Percentiles rank a stretch among this genome's conserved stretches.
Evolutionary conservation across 495 filamentous ascomycete genomes (phyloP).

Genomic region (Gamarada debralockiae): DNA sequence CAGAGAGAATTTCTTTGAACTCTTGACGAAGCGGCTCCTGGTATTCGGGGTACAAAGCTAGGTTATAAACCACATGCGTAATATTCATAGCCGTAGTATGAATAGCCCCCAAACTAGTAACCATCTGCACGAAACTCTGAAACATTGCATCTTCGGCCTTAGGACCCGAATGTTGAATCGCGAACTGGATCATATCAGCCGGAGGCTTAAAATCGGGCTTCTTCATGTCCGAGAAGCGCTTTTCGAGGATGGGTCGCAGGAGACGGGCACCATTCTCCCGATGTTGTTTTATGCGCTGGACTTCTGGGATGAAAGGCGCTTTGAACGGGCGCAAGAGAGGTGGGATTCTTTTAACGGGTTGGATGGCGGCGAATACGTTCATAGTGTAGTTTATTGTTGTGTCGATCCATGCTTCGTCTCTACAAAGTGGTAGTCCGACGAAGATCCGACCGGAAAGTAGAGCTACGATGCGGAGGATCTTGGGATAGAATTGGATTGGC

Average conservation of each 20-base stretch:
- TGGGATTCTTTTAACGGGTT: constrained; percentile 25
- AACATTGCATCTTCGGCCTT: too few species aligned
- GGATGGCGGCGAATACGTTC: constrained; percentile 36
- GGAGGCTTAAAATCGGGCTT: too few species aligned
- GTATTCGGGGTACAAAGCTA: too few species aligned
- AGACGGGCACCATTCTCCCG: neutral
- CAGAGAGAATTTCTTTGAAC: too few species aligned
- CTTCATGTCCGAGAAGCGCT: neutral
- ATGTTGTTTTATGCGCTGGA: constrained; percentile 6
- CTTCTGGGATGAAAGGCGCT: constrained; percentile 21
- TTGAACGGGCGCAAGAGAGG: constrained; percentile 30
- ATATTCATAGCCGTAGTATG: too few species aligned
- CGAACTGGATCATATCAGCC: too few species aligned
- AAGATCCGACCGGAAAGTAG: constrained; percentile 52
- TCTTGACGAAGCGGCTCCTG: too few species aligned
- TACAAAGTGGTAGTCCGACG: constrained; percentile 49
- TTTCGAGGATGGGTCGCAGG: neutral
- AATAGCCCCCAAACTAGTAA: too few species aligned
- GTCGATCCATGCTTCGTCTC: constrained; percentile 52
- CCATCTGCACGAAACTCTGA: too few species aligned
- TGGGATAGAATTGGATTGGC: constrained; percentile 31
- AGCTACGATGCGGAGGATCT: constrained; percentile 45
- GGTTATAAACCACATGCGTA: too few species aligned
- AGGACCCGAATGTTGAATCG: too few species aligned
- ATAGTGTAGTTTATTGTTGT: constrained; percentile 54